Conservation (phyloP, 2,329 filamentous ascomycete genomes). For the Xylariaceae sp. region DNA sequence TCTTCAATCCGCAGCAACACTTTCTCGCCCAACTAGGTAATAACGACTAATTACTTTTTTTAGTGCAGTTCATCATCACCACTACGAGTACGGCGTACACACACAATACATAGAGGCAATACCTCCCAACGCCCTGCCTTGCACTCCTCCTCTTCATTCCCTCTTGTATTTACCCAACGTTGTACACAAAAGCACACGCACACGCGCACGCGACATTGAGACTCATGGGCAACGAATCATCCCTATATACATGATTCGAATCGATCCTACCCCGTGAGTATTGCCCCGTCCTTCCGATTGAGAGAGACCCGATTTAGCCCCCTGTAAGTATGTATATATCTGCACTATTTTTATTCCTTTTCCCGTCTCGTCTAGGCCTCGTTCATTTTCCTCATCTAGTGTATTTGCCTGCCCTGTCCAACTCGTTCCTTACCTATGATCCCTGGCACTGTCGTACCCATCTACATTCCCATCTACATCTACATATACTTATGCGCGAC, state of each 20-base stretch:
- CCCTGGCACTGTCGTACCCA: not conserved
- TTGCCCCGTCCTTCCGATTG: not conserved
- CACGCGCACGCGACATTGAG: not conserved
- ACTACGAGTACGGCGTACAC: too few species aligned
- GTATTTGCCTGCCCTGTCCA: not conserved
- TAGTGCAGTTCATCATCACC: not conserved
- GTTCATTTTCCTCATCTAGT: not conserved
- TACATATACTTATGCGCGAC: constrained; percentile 3
- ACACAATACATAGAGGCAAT: not conserved
- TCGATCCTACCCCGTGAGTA: not conserved
- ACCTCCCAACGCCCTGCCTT: not conserved
- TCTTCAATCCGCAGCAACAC: not conserved
- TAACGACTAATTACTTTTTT: not conserved
- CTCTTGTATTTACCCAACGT: not conserved
- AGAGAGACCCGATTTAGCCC: too few species aligned
- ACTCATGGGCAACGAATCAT: not conserved
- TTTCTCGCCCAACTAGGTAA: not conserved
- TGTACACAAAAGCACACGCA: not conserved
- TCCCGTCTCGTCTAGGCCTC: too few species aligned
- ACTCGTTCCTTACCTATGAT: constrained; percentile 1
- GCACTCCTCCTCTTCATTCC: not conserved
- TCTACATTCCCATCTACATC: too few species aligned
- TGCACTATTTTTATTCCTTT: not conserved
- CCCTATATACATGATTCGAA: not conserved
- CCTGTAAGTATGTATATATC: not conserved